Base-by-base conservation (phyloP, 257 asterid genomes). In the Anisodus acutangulus region DNA sequence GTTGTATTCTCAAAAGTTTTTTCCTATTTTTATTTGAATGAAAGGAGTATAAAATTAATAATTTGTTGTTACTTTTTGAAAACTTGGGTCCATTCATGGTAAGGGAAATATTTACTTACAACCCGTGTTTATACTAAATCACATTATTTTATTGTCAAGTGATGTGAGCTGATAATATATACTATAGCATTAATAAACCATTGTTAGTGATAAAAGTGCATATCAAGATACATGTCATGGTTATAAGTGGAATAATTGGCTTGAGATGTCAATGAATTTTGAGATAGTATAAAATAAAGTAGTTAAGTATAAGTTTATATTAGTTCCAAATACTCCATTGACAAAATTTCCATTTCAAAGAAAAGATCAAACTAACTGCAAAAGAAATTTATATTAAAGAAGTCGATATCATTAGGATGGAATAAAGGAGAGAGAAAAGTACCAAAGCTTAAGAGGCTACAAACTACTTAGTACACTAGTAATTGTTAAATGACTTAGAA, bases 201-300 rank as follows among this genome's bases (percentile, higher is more conserved):
- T 12, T 9, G 15, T 51, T 51, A 11, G 17, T 54, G 0, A 35
- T 67, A 13, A 35, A 6, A 35, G 74, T 67, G 49, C 10, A 66
- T 66, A 35, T 35, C 16, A 67, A 35, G 5, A 35, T 67, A 35
- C 17, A 6, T 6, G 74, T 35, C 22, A 35, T 13, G 12, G 22
- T 67, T 13, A 37, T 16, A 67, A 37, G 22, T 37, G 76, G 49
- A 67, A 67, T 37, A 35, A 39, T 37, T 67, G 11, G 76, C 76
- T 35, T 35, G 76, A 67, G 17, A 13, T 67, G 49, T 37, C 76
- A 67, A 67, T 67, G 19, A 67, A 37, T 13, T 66, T 66, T 31
- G 72, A 66, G 31, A 26, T 66, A 66, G 45, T 31, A 66, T 62
- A 66, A 66, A 67, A 66, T 62, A 66, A 66, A 67, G 22, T 67